Base-by-base conservation (phyloP, 495 filamentous ascomycete genomes). In the Xylaria telfairii region DNA sequence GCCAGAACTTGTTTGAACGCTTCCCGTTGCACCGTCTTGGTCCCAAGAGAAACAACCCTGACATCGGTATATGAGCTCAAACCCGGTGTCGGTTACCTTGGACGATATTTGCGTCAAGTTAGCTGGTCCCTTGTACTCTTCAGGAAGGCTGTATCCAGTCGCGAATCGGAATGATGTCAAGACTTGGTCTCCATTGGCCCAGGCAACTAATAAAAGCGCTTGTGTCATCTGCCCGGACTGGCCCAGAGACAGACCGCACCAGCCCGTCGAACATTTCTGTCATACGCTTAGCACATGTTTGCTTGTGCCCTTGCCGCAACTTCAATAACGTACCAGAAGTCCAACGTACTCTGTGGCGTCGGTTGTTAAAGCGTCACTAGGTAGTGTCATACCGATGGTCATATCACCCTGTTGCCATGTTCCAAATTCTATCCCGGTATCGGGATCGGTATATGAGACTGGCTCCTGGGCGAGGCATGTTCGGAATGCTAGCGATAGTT, bases 11-110 rank as follows among this genome's bases (percentile, higher is more conserved):
- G 83, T 84, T 9, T 74, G 59, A 4, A 79, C 83, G 63, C 74
- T 77, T 41, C 80, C 83, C 17, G 79, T 75, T 41, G 81, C 79
- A 44, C 83, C 83, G 30, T 83, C 81, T n/a, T 87, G 82, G 24
- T 85, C 78, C 88, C 89, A 92, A 6, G 81, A 80, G 70, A 88
- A 86, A 78, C 90, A 92, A 74, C 85, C 82, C 76, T 88, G 79
- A 82, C 90, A 92, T 26, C 87, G 83, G 79, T 89, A 92, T 54
- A 90, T 83, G 41, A 90, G 74, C 70, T 86, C 85, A 74, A 87
- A 92, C 68, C 81, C 71, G 54, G 77, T 82, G 47, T 80, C 80
- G 68, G 84, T 90, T 65, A 90, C 78, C 42, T 74, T 84, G 15
- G 84, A 81, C 30, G 84, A 86, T 71, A 92, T 86, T 69, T 86